Conservation (phyloP, 352 stramenopile species). For the Phytopythium oedochilum region DNA sequence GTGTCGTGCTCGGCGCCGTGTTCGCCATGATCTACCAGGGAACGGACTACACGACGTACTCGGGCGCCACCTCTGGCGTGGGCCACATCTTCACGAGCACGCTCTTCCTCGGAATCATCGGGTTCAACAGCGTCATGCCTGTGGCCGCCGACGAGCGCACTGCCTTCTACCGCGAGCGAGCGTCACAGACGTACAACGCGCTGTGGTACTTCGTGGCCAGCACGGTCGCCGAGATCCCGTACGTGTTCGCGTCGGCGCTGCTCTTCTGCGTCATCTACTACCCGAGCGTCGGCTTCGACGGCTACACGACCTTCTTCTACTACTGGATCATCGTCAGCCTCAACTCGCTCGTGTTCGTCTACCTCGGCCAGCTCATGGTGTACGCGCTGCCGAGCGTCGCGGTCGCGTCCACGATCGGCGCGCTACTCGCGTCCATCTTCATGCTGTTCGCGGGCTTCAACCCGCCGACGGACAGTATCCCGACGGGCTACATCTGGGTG, state of each 20-base stretch:
- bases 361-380: constrained; percentile 41
- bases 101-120: constrained; percentile 78
- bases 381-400: constrained; percentile 37
- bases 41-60: constrained; percentile 40
- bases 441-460: constrained; percentile 55
- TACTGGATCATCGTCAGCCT: constrained; percentile 51
- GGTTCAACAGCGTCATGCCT: constrained; percentile 72
- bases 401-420: constrained; percentile 26
- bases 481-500: constrained; percentile 49
- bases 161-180: constrained; percentile 40
- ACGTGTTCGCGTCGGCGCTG: constrained; percentile 39
- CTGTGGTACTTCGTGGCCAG: constrained; percentile 62
- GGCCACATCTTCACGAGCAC: constrained; percentile 84
- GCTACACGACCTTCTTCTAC: constrained; percentile 31
- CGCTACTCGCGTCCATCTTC: constrained; percentile 43
- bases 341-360: constrained; percentile 45
- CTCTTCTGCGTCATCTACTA: constrained; percentile 53
- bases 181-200: constrained; percentile 76
- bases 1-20: constrained; percentile 47
- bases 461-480: constrained; percentile 42
- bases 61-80: constrained; percentile 39
- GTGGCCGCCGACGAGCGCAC: constrained; percentile 81
- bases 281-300: constrained; percentile 48
- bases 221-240: constrained; percentile 69
- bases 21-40: constrained; percentile 73